Evolutionary conservation across 148 eudicot genomes (phyloP), one percentile per base, ranked within the genome.

Genomic region (Suaeda aralocaspica): DNA sequence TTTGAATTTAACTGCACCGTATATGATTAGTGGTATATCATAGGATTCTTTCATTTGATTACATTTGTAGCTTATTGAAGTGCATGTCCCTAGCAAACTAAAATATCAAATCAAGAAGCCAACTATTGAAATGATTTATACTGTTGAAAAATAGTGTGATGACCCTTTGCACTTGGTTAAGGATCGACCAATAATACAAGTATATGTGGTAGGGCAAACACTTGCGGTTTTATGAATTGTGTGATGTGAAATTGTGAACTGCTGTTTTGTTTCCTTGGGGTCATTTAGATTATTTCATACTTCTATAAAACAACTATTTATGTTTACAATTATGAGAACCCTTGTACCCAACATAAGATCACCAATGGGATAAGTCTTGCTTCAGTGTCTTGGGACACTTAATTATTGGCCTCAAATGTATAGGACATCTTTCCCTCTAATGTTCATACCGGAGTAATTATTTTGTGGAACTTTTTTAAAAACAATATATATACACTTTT

Each of bases 151-250:
- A 48, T 34, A 67, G 67, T 66, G 70, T 48, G 70, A 72, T 73
- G 76, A 56, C 21, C 49, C 30, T 2, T 33, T 59, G 49, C 49
- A 14, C 19, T 66, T 67, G 59, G 59, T 19, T 45, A 28, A 66
- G 5, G 41, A 58, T 67, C 50, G 59, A 66, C 65, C 48, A 45
- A 19, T 30, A 58, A 73, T 48, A 73, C 48, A 45, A 19, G 21
- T 46, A 73, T 48, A 73, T 18, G 51, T 67, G 72, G 77, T 74
- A 74, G 77, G 77, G 60, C 67, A 59, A 74, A 65, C 57, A 6
- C 24, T 2, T 65, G 52, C n/a, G n/a, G n/a, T n/a, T n/a, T n/a
- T n/a, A 73, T 29, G 12, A 48, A 22, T 49, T 59, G 42, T 59
- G 42, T 74, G 61, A 74, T 68, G n/a, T 67, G 51, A 67, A 36